Evolutionary conservation across 2,329 filamentous ascomycete species (phyloP).

Genomic region (Calonectria henricotiae): DNA sequence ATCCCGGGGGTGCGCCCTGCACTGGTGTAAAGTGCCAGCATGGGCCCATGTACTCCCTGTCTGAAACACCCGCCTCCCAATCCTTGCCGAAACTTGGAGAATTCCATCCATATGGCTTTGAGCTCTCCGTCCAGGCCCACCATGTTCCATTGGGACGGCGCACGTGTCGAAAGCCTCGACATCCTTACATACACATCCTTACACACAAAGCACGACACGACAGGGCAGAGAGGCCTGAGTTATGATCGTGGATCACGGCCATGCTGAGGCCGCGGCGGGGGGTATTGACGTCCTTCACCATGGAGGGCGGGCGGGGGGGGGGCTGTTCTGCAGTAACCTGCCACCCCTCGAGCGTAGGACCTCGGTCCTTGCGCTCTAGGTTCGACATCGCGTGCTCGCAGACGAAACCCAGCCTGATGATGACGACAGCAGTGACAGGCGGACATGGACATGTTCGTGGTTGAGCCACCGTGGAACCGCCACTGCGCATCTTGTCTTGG

Average conservation of each 20-base stretch:
- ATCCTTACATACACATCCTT: background rate
- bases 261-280: background rate
- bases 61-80: constrained; percentile 24
- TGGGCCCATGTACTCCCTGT: constrained; percentile 6
- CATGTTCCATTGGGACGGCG: background rate
- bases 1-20: background rate
- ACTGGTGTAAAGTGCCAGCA: background rate
- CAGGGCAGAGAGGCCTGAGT: background rate
- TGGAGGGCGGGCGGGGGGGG: too few species aligned
- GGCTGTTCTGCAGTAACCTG: background rate
- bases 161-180: constrained; percentile 4
- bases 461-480: background rate
- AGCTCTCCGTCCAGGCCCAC: background rate
- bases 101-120: background rate
- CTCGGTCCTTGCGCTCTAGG: background rate
- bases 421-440: background rate
- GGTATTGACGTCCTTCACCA: background rate
- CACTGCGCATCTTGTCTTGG: background rate
- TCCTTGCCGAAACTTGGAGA: constrained; percentile 17
- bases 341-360: background rate
- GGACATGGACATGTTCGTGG: too few species aligned
- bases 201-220: background rate
- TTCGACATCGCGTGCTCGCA: background rate
- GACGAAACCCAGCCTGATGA: background rate
- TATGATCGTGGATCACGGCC: background rate